Conservation (phyloP, 805 yeast species). For the Metschnikowia sp. region DNA sequence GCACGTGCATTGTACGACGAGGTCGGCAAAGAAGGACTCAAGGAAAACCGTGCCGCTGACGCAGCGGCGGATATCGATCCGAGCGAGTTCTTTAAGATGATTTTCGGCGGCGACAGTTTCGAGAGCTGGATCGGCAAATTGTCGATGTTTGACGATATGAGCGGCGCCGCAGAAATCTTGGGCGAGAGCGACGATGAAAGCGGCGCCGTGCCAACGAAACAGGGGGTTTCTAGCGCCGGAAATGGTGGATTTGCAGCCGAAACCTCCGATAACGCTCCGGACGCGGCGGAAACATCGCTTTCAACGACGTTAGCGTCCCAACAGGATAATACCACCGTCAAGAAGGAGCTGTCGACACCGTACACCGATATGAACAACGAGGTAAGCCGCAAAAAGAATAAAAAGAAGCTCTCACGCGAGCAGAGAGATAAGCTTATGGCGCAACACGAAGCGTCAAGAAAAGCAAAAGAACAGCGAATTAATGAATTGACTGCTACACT, state of each 20-base stretch:
- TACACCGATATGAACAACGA: conserved; percentile 20
- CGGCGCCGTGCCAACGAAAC: conserved; percentile 11
- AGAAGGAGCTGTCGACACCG: conserved; percentile 1
- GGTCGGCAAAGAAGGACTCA: conserved; percentile 59
- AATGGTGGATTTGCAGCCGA: neutral
- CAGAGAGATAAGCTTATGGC: conserved; percentile 49
- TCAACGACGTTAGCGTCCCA: conserved; percentile 24
- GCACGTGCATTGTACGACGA: conserved; percentile 75
- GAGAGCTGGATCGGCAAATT: conserved; percentile 85
- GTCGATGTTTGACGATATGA: conserved; percentile 70
- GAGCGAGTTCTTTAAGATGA: conserved; percentile 72
- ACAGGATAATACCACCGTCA: neutral
- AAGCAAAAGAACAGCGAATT: conserved; percentile 47
- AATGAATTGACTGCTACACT: conserved; percentile 50
- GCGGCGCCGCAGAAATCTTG: conserved; percentile 54
- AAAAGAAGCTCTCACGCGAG: conserved; percentile 28
- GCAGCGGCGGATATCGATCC: conserved; percentile 77
- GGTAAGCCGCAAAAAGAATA: conserved; percentile 26
- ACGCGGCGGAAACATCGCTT: neutral
- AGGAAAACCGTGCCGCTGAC: conserved; percentile 65
- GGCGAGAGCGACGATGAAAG: conserved; percentile 35
- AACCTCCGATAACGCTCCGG: neutral
- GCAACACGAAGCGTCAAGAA: conserved; percentile 53
- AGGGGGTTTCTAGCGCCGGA: neutral
- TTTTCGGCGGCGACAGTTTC: conserved; percentile 83